phyloP scores from a whole-genome alignment of 495 filamentous ascomycete genomes.

The Aspergillus hancockii region DNA sequence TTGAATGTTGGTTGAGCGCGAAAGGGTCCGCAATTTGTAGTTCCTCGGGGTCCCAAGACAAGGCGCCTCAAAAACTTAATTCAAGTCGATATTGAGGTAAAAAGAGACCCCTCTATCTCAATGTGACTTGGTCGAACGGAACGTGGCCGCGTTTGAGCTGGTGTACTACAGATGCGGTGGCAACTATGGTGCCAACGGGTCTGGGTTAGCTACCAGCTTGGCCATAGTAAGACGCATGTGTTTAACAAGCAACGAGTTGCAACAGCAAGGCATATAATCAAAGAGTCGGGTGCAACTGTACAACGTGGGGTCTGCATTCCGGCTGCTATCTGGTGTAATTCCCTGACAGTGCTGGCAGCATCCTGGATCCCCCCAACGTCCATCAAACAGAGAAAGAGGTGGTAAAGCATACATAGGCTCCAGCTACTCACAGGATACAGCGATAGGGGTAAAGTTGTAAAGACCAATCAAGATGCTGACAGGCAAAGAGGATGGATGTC shows the following conservation, averaged over 20 bases:
- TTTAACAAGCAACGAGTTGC: not conserved
- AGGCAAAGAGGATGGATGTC: not conserved
- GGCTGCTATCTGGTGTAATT: conserved; percentile 1
- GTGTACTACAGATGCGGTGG: conserved; percentile 14
- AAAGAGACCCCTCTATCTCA: not conserved
- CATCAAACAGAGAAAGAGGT: conserved; percentile 13
- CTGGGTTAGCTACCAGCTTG: conserved; percentile 18
- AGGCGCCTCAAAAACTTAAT: not conserved
- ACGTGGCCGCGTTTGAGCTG: conserved; percentile 10
- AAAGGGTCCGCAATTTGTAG: conserved; percentile 7
- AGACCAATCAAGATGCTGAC: not conserved
- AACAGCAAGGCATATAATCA: not conserved
- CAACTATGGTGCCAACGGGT: conserved; percentile 11
- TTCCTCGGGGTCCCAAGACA: conserved; percentile 2
- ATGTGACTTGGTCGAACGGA: conserved; percentile 3
- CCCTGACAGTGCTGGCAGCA: conserved; percentile 1
- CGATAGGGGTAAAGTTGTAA: not conserved
- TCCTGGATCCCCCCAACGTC: conserved; percentile 3
- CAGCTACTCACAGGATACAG: conserved; percentile 17
- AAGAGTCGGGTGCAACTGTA: not conserved
- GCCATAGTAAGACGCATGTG: conserved; percentile 10
- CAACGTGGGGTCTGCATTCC: conserved; percentile 3
- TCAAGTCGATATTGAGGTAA: not conserved
- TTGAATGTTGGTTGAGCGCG: not conserved
- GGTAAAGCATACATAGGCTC: conserved; percentile 3